These are phyloP conservation scores for Alloascoidea africana DNA, from an alignment of 805 yeast genomes.

Conservation along the genomic window DNA sequence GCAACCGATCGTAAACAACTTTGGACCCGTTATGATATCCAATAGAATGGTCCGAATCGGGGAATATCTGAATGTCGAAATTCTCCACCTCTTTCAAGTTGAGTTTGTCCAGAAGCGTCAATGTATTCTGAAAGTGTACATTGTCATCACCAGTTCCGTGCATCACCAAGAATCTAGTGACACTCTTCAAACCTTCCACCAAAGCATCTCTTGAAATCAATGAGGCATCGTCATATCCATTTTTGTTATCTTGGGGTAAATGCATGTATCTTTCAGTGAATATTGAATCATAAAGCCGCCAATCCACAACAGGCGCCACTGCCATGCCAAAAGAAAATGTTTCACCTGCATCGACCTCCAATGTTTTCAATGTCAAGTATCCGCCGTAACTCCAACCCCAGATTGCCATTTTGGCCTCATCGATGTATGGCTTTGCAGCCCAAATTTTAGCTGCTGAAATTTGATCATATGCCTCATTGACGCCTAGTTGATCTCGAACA, in stretches of 20 bases:
- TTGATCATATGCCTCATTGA: slow-evolving; percentile 76
- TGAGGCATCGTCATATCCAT: slow-evolving; percentile 44
- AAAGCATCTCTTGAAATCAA: slow-evolving; percentile 30
- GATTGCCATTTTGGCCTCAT: slow-evolving; percentile 53
- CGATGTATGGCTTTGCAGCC: slow-evolving; percentile 48
- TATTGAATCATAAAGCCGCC: slow-evolving; percentile 83
- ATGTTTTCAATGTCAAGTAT: slow-evolving; percentile 74
- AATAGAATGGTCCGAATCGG: slow-evolving; percentile 87
- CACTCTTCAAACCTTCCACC: slow-evolving; percentile 37
- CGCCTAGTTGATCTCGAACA: slow-evolving; percentile 74
- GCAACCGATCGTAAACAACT: slow-evolving; percentile 57
- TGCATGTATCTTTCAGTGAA: slow-evolving; percentile 95
- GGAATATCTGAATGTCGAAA: slow-evolving; percentile 79
- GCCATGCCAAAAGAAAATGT: slow-evolving; percentile 83
- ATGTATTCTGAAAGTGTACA: slow-evolving; percentile 85
- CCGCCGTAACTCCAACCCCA: slow-evolving; percentile 99
- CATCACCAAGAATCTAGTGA: slow-evolving; percentile 66
- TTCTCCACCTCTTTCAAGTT: slow-evolving; percentile 68
- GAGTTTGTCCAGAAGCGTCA: slow-evolving; percentile 61
- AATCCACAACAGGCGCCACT: slow-evolving; percentile 95
- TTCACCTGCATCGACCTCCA: slow-evolving; percentile 65
- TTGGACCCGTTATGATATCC: slow-evolving; percentile 62
- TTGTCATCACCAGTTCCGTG: slow-evolving; percentile 98
- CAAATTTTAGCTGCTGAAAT: slow-evolving; percentile 70
- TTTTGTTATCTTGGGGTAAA: slow-evolving; percentile 47